Evolutionary conservation across 208 protist species (phyloP).

Genomic region (Angomonas desouzai): DNA sequence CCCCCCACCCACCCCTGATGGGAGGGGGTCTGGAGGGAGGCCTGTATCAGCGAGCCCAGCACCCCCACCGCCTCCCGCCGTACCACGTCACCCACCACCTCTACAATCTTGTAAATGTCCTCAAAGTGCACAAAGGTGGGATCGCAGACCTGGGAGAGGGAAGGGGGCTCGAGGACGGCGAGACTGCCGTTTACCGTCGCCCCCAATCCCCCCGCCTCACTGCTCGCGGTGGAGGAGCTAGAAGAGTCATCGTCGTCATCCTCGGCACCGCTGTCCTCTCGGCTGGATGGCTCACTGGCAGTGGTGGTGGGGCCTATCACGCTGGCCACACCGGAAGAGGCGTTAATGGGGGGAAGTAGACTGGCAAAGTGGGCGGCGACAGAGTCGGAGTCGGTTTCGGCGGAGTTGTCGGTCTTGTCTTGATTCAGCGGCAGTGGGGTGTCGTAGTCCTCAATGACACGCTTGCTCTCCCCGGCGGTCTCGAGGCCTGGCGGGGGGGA

Average conservation of each 20-base stretch:
- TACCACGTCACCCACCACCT: constrained; percentile 28
- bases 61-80: constrained; percentile 44
- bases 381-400: neutral
- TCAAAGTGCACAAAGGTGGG: constrained; percentile 15
- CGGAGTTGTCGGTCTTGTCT: neutral
- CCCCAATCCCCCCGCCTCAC: neutral
- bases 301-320: neutral
- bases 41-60: constrained; percentile 41
- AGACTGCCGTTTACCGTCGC: neutral
- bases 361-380: constrained; percentile 11
- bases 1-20: constrained; percentile 45
- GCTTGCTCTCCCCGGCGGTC: neutral
- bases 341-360: constrained; percentile 7
- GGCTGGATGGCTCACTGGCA: neutral
- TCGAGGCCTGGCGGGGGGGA: neutral
- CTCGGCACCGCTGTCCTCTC: neutral
- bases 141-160: constrained; percentile 8
- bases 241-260: constrained; percentile 3
- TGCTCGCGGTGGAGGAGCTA: constrained; percentile 1
- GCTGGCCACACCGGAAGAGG: neutral
- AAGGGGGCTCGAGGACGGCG: neutral
- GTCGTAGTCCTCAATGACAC: neutral
- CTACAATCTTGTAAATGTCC: constrained; percentile 16
- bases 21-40: constrained; percentile 52
- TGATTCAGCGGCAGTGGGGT: neutral